Evolutionary conservation across 352 stramenopile species (phyloP), one percentile per base, ranked within the genome.

Genomic region (Phytopythium sindhum): DNA sequence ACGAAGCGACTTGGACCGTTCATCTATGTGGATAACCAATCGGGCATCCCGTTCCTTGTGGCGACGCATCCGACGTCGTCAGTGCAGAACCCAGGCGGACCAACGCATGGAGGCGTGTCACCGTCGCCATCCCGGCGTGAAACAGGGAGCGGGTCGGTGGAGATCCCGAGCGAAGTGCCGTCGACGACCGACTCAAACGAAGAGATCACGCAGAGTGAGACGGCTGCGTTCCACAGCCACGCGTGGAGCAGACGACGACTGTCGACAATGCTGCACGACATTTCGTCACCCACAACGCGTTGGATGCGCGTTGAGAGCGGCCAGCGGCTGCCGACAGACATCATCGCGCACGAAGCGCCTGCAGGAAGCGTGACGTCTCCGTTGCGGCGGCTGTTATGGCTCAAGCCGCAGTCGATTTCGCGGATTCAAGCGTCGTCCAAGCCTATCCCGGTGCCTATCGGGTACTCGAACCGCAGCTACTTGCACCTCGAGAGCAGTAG

Each of bases 1-100:
- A 68, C 64, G 41, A 73, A 75, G 11, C 81, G 80, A 10, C 81
- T 95, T 29, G 86, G 86, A 1, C 81, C 84, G 23, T 92, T 88
- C 62, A 90, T 95, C 54, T 95, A 95, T 59, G 83, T 95, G 9
- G 86, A 95, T 55, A 95, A 95, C 53, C 84, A 95, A 52, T 91
- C 84, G 2, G 86, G 86, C 12, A 93, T 95, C 56, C 80, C 80
- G 26, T 91, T 95, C 67, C 64, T 88, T n/a, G 77, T 91, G 11
- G 86, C 86, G n/a, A 85, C 75, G 5, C 77, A 89, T 51, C 71
- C 74, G 33, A 72, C 76, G 11, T 39, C 48, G 5, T 55, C 48
- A 14, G 33, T 24, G 51, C 60, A 53, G 48, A 47, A 33, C 23
- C 33, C 33, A 15, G 33, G 12, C 3, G 54, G 54, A 7, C 35